Base-by-base conservation (phyloP, 768 basidiomycete species). In the Lentinula detonsa region DNA sequence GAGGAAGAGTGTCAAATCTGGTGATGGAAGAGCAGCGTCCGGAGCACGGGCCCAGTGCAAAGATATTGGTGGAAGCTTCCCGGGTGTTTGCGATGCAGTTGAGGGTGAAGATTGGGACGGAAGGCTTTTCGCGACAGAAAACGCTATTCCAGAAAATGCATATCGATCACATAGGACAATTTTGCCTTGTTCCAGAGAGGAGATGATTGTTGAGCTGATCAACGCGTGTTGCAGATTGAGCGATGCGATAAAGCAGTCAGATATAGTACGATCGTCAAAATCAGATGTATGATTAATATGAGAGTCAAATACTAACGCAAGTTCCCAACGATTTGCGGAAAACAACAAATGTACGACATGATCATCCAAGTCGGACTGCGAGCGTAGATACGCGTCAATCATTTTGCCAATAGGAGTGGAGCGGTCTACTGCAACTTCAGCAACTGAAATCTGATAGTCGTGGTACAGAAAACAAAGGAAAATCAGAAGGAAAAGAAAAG, bases 291-390 rank as follows among this genome's bases (percentile, higher is more conserved):
- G 18, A 39, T 5, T 23, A 33, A 77, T 18, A 34, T 2, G 8
- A 52, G n/a, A 52, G 18, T 13, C 15, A 16, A 54, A n/a, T 5
- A 56, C 84, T 59, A 69, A 96, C 92, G 89, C 88, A 63, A 90
- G 83, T 71, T 98, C 95, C 97, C 97, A 98, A 39, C 96, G 83
- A 70, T 99, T 99, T 2, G 95, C 97, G 48, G 93, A 88, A 78
- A 99, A 98, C 60, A 99, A 82, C 3, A 98, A 84, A 70, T 98
- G 96, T 53, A 98, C 87, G 1, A 88, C 91, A 63, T 80, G 89
- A 74, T 98, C 95, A 71, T 96, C 94, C 54, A 99, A 80, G 13
- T 98, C 93, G 13, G 89, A 81, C 55, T 91, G 73, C 13, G 90
- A 90, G 51, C 85, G 85, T 59, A 99, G 79, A 72, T 98, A 99